These are phyloP conservation scores for Polytrichum formosum DNA, from an alignment of 225 moss, liverwort and hornwort species.

Conservation along the genomic window DNA sequence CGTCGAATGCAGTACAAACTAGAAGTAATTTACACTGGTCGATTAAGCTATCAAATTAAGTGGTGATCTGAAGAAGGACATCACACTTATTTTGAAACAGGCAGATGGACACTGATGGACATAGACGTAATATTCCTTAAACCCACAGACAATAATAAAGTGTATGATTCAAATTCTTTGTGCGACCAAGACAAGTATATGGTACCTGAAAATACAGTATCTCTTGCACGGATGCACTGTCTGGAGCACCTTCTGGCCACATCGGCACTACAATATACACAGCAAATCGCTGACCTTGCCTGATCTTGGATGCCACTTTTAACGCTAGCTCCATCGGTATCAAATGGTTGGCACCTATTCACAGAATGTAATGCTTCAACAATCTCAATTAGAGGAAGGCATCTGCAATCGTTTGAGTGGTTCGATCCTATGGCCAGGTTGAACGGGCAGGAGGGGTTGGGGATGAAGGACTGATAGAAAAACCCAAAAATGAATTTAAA, in stretches of 20 bases:
- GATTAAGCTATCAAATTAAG: too few species aligned
- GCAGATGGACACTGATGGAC: too few species aligned
- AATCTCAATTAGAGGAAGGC: background rate
- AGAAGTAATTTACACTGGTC: too few species aligned
- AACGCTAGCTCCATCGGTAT: constrained; percentile 95
- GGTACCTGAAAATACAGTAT: constrained; percentile 84
- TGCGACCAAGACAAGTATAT: background rate
- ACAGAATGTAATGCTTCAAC: background rate
- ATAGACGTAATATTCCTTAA: too few species aligned
- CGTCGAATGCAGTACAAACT: too few species aligned
- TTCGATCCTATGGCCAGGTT: background rate
- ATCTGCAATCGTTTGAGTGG: background rate
- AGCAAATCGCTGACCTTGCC: constrained; percentile 64
- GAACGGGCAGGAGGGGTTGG: too few species aligned
- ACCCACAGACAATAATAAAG: too few species aligned
- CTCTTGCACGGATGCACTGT: constrained; percentile 83
- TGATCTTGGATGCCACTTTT: constrained; percentile 80
- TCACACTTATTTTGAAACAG: too few species aligned
- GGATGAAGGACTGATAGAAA: background rate
- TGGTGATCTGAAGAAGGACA: too few species aligned
- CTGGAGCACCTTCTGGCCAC: constrained; percentile 85
- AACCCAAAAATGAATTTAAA: background rate
- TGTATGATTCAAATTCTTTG: too few species aligned
- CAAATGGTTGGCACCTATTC: constrained; percentile 76
- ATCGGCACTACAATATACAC: constrained; percentile 75